Base-by-base conservation (phyloP, 768 basidiomycete species). In the Astraeus odoratus region DNA sequence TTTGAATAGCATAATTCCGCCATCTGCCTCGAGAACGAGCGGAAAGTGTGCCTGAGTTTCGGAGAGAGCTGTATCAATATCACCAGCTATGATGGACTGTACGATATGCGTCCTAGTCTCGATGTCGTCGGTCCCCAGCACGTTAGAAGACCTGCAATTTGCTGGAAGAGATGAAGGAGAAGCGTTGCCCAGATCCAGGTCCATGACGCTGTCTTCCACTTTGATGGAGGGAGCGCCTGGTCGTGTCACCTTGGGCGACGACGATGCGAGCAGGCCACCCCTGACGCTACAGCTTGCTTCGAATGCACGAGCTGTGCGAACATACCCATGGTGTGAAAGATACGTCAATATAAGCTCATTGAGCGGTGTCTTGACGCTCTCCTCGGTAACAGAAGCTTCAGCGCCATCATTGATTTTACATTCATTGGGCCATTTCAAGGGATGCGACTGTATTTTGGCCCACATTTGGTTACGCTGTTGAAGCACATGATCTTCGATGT, bases 401-500 rank as follows among this genome's bases (percentile, higher is more conserved):
- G 20, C 42, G 42, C 39, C 44, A 36, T 52, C 35, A 27, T 47
- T 31, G 42, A 35, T 16, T 42, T 48, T 52, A 33, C 27, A 43
- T 41, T 48, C 65, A 27, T 38, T n/a, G n/a, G 61, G 60, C 70
- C 70, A 71, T 44, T 75, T 69, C 36, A 86, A 64, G 8, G 74
- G 71, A 1, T 76, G 79, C 38, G 65, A 67, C 53, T 83, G 73
- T 42, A 90, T 85, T 44, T 71, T 75, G 9, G 68, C 65, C 89
- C 89, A 91, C 3, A 77, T 75, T 6, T 58, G 63, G 46, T 80
- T 77, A 42, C 81, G 77, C 52, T 77, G 77, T 53, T 83, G 80
- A 51, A 82, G 81, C 13, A 88, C 85, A 55, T 94, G 80, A 39
- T 81, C 78, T 44, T 93, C 87, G 57, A 98, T 95, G 63, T 96